These are phyloP conservation scores for Thecaphora thlaspeos DNA, from an alignment of 1,284 basidiomycete genomes.

Conservation along the genomic window DNA sequence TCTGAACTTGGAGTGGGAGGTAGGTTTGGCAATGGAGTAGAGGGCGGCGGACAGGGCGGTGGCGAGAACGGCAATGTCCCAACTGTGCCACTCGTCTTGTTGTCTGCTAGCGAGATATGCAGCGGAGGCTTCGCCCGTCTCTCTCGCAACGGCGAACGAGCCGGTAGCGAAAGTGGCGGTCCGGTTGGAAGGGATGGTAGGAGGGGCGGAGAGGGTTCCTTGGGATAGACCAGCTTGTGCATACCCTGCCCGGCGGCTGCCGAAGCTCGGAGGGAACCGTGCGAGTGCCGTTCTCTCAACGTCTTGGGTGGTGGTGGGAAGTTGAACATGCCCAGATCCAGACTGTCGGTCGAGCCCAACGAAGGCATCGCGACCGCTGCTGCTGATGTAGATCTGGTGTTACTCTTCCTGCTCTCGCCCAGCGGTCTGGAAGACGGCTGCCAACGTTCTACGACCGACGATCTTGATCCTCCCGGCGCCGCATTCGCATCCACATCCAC, in stretches of 20 bases:
- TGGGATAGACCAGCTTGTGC: neutral
- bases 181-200: no score
- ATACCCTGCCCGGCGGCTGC: no score
- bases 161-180: neutral
- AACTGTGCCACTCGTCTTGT: neutral
- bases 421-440: no score
- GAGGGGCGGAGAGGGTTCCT: neutral
- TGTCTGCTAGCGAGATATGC: slow-evolving; percentile 2
- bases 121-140: slow-evolving; percentile 23
- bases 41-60: slow-evolving; percentile 17
- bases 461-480: no score
- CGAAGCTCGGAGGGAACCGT: neutral
- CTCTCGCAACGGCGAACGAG: slow-evolving; percentile 5
- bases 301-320: neutral
- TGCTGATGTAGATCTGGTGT: no score
- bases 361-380: neutral
- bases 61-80: slow-evolving; percentile 7
- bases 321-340: neutral
- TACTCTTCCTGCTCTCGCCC: no score
- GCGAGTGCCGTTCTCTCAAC: neutral
- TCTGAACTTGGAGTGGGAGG: slow-evolving; percentile 6
- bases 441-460: no score
- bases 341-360: neutral
- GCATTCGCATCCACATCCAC: no score
- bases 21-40: slow-evolving; percentile 12